Base-by-base conservation (phyloP, 352 stramenopile species). In the Pythium folliculosum region DNA sequence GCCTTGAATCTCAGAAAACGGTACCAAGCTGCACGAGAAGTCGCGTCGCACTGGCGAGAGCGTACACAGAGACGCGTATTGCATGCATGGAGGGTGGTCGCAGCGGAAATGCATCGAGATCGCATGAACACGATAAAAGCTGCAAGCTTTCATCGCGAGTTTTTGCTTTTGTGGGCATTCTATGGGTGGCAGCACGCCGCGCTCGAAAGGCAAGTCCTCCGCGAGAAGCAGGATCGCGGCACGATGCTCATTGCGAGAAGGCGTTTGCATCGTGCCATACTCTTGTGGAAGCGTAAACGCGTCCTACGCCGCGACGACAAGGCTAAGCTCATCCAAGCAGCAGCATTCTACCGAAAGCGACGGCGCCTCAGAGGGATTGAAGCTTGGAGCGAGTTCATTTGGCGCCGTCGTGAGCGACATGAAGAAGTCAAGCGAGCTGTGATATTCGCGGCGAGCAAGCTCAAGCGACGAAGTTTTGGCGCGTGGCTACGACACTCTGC, bases 151-250 rank as follows among this genome's bases (percentile, higher is more conserved):
- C 47, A 69, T 47, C 43, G 63, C 8, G 63, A 69, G 25, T 69
- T 54, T 30, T 19, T 69, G 35, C 37, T 69, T 16, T 12, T 69
- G 1, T 63, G 51, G 54, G 23, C 23, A 5, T 69, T 69, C 35
- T 69, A 53, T 22, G 63, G 53, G 4, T 69, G 63, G 63, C 63
- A 69, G 23, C 54, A 69, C 7, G 53, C 54, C 12, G 27, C 32
- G 16, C 45, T 63, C 12, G 53, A 53, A 1, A 43, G 10, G 4
- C 53, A 60, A 58, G 35, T 69, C 8, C 8, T 48, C 1, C 40
- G 43, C 1, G 44, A 37, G 12, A 63, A 69, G 35, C 10, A 30
- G 6, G n/a, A 8, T 8, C 53, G 25, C 8, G 53, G 10, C 13
- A 6, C 22, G 3, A 16, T 23, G 7, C 22, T 9, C n/a, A 52